Evolutionary conservation across 2,329 filamentous ascomycete species (phyloP).

Genomic region (Thermothelomyces thermophilus): DNA sequence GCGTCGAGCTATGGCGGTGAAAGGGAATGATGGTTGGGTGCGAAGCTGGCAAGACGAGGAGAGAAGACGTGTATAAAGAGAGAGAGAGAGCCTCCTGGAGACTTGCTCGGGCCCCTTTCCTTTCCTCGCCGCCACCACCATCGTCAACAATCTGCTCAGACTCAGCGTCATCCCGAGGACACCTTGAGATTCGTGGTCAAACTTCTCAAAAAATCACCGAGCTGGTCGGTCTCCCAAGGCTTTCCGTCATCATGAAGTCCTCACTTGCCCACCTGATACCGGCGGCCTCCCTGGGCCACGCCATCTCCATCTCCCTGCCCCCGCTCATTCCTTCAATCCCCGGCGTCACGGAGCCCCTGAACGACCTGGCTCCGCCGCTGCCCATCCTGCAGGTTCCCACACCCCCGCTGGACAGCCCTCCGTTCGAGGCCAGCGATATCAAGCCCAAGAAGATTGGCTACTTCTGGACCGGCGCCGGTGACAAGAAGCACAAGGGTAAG

Average conservation of each 20-base stretch:
- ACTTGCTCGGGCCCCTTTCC: neutral
- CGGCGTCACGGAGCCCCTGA: constrained; percentile 52
- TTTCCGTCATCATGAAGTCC: neutral
- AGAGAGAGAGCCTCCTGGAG: neutral
- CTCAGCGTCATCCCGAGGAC: no score
- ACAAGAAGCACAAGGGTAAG: constrained; percentile 46
- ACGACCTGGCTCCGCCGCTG: constrained; percentile 43
- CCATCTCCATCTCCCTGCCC: constrained; percentile 5
- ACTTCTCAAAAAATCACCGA: neutral
- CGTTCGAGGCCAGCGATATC: constrained; percentile 47
- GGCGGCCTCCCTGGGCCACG: neutral
- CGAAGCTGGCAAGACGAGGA: neutral
- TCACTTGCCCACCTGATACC: neutral
- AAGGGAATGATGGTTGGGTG: neutral
- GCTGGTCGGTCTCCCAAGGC: neutral
- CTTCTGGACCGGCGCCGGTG: constrained; percentile 56
- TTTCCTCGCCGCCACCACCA: neutral
- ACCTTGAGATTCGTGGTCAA: no score
- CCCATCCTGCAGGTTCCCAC: constrained; percentile 54
- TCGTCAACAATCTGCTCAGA: neutral
- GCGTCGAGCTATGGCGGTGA: neutral
- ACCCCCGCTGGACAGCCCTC: constrained; percentile 49
- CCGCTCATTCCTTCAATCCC: constrained; percentile 53
- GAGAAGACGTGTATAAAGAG: neutral
- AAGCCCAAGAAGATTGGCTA: constrained; percentile 61